Percentiles rank a stretch among this genome's conserved stretches.
Evolutionary conservation across 352 stramenopile genomes (phyloP).

Genomic region (Pythium oligandrum): DNA sequence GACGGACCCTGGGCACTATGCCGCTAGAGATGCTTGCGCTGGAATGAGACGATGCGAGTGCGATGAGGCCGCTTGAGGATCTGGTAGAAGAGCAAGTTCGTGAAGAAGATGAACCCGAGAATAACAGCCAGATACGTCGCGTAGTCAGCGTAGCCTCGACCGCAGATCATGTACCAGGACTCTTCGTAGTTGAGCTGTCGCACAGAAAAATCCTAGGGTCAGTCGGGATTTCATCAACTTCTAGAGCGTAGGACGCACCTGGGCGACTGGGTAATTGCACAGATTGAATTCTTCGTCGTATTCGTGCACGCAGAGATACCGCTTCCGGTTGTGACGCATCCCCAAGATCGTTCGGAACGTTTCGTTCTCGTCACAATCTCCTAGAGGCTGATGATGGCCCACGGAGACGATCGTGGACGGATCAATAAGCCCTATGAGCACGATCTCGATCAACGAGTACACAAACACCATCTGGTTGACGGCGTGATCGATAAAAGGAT

Average conservation of each 20-base stretch:
- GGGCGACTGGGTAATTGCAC: constrained; percentile 74
- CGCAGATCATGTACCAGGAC: constrained; percentile 85
- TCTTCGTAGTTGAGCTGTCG: constrained; percentile 40
- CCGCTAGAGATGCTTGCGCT: constrained; percentile 22
- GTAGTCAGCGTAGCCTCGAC: constrained; percentile 53
- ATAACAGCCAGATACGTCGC: constrained; percentile 49
- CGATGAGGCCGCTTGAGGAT: constrained; percentile 66
- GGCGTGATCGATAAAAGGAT: constrained; percentile 70
- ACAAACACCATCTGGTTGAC: constrained; percentile 81
- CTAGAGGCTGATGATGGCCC: constrained; percentile 66
- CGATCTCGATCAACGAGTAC: constrained; percentile 48
- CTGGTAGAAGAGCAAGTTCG: constrained; percentile 66
- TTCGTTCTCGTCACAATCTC: constrained; percentile 62
- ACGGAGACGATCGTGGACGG: constrained; percentile 70
- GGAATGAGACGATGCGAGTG: constrained; percentile 53
- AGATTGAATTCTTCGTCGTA: constrained; percentile 84
- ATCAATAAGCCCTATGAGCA: constrained; percentile 60
- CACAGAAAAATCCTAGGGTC: background rate
- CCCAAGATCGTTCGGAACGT: constrained; percentile 57
- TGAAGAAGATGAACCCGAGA: constrained; percentile 32
- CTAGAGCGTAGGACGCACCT: constrained; percentile 19
- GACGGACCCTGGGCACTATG: no score
- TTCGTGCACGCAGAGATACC: constrained; percentile 69
- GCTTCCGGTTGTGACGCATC: constrained; percentile 45
- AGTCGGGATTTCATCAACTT: background rate